Base-by-base conservation (phyloP, 2,329 filamentous ascomycete genomes). In the Samsoniella hepiali region DNA sequence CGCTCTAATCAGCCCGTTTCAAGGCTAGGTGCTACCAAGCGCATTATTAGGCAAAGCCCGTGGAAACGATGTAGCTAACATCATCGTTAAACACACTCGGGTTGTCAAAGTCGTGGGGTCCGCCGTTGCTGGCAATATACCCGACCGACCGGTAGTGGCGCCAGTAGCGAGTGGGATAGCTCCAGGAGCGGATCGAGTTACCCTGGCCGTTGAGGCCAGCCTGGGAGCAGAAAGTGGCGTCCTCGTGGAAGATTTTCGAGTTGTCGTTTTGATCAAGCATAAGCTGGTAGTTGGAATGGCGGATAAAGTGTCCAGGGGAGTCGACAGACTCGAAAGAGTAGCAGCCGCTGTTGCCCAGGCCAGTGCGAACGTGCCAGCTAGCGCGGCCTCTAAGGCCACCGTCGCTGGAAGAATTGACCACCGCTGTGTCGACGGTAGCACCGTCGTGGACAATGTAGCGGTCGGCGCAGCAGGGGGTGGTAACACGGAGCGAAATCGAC, bases 201-300 rank as follows among this genome's bases (percentile, higher is more conserved):
- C 82, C 84, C 47, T 78, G 70, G 5, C 83, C 82, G 67, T 72
- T 83, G 32, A 88, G 73, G 0, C 80, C 81, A 1, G 78, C 65
- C 70, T 82, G 77, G 0, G 84, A 76, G 69, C 86, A 88, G 73
- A 88, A 88, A 0, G 86, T 88, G 7, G 86, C 84, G 56, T 88
- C 85, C 67, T 88, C 85, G 5, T 74, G 47, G 73, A 88, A 87
- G 58, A 76, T 73, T 76, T 87, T 86, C 58, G 76, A 77, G 61
- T 80, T 79, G 66, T 88, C 85, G 66, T 81, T 80, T 62, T 80
- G 77, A 45, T 75, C 72, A 53, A 88, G 67, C 47, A 72, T 55
- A 1, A 88, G 80, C 38, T 32, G 76, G 59, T 86, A 88, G 72
- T 81, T 69, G 65, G 72, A 77, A 74, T 88, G 85, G 0, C 85